phyloP scores from a whole-genome alignment of 2,329 filamentous ascomycete species.

The Stenocarpella maydis region DNA sequence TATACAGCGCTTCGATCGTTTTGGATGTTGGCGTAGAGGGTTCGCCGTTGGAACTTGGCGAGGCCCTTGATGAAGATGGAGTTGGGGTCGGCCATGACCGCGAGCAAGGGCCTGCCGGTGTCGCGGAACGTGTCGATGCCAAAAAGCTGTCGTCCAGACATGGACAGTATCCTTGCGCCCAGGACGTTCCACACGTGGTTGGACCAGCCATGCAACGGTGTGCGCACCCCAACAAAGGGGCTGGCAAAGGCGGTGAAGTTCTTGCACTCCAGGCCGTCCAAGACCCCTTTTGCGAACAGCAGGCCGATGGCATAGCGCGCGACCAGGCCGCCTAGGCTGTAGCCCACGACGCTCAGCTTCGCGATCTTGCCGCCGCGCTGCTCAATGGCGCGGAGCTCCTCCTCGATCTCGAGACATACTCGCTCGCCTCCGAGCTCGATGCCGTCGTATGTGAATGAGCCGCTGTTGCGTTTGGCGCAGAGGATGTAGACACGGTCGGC shows the following conservation, averaged over 20 bases:
- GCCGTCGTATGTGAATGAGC: conserved; percentile 76
- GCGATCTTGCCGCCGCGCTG: conserved; percentile 73
- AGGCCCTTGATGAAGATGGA: conserved; percentile 88
- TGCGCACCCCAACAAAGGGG: conserved; percentile 80
- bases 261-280: conserved; percentile 82
- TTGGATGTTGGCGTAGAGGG: conserved; percentile 84
- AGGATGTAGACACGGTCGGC: conserved; percentile 74
- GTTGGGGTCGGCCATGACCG: conserved; percentile 81
- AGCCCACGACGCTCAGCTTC: conserved; percentile 87
- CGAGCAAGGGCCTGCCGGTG: conserved; percentile 80
- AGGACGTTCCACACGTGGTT: conserved; percentile 83
- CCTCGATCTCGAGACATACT: conserved; percentile 72
- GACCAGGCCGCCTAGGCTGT: conserved; percentile 88
- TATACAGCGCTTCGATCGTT: conserved; percentile 86
- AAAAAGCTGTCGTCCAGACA: conserved; percentile 87
- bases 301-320: conserved; percentile 87
- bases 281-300: conserved; percentile 79
- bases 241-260: conserved; percentile 95
- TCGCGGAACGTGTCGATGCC: conserved; percentile 85
- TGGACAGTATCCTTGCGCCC: conserved; percentile 80
- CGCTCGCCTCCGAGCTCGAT: conserved; percentile 74
- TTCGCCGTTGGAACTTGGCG: conserved; percentile 76
- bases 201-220: conserved; percentile 71
- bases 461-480: conserved; percentile 75
- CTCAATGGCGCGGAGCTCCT: conserved; percentile 65